Evolutionary conservation across 2,329 filamentous ascomycete genomes (phyloP).

Genomic region (Penicillium sp.): DNA sequence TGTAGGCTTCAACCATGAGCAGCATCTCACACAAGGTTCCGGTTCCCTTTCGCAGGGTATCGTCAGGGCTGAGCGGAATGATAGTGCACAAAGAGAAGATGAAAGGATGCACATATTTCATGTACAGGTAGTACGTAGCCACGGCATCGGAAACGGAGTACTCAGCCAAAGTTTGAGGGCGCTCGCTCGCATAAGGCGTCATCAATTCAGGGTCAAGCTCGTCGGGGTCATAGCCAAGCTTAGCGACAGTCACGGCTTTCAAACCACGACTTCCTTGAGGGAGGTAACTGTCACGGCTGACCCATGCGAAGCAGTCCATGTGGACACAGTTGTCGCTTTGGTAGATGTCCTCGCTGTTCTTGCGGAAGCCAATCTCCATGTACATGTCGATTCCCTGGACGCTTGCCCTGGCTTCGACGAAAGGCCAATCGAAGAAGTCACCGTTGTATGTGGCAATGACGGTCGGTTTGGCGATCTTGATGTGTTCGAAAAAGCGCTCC

Average conservation of each 20-base stretch:
- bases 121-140: conserved; percentile 98
- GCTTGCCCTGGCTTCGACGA: conserved; percentile 90
- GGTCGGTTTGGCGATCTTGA: conserved; percentile 92
- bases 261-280: conserved; percentile 96
- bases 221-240: conserved; percentile 97
- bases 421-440: conserved; percentile 99
- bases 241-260: conserved; percentile 96
- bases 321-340: conserved; percentile 95
- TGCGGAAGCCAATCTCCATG: conserved; percentile 94
- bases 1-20: conserved; percentile 96
- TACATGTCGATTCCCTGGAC: conserved; percentile 99
- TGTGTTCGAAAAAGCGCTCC: conserved; percentile 91
- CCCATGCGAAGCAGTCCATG: conserved; percentile 99
- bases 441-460: conserved; percentile 99
- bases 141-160: conserved; percentile 99
- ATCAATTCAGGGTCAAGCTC: conserved; percentile 97
- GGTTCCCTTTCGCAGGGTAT: conserved; percentile 91
- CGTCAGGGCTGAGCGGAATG: conserved; percentile 88
- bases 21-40: conserved; percentile 99
- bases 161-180: conserved; percentile 91
- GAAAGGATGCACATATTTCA: conserved; percentile 99
- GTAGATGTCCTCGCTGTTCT: conserved; percentile 94
- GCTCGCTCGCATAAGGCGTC: conserved; percentile 85
- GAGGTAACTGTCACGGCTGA: conserved; percentile 96
- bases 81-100: conserved; percentile 99